These are phyloP conservation scores for Ceratopteris richardii DNA, from an alignment of 75 land plant species.

Conservation along the genomic window DNA sequence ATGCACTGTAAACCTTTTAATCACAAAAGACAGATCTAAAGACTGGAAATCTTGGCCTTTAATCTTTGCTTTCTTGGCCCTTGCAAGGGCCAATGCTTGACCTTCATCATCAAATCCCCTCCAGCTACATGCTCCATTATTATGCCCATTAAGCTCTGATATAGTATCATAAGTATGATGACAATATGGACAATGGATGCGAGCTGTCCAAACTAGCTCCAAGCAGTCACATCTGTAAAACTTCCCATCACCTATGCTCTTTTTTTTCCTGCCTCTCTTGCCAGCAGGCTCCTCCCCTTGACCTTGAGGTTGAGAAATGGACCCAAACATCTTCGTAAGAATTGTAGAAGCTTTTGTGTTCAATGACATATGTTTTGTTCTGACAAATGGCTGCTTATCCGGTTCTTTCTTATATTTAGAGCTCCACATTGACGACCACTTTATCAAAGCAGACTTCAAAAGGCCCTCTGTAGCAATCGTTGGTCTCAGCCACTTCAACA, in stretches of 20 bases:
- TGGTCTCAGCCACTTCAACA: conserved; percentile 47
- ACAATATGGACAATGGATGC: conserved; percentile 66
- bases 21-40: conserved; percentile 41
- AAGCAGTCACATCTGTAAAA: conserved; percentile 78
- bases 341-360: conserved; percentile 42
- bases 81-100: conserved; percentile 20
- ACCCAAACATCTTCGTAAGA: conserved; percentile 46
- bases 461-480: conserved; percentile 44
- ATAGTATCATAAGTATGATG: conserved; percentile 49
- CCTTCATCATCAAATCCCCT: conserved; percentile 17
- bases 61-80: conserved; percentile 16
- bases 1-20: conserved; percentile 41
- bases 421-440: conserved; percentile 38
- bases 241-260: conserved; percentile 22
- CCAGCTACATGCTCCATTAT: conserved; percentile 36
- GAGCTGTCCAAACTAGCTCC: conserved; percentile 78
- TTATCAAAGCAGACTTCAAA: conserved; percentile 45
- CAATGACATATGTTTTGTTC: conserved; percentile 7
- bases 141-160: conserved; percentile 53
- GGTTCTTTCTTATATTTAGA: conserved; percentile 4
- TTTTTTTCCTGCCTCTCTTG: conserved; percentile 24
- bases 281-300: conserved; percentile 20
- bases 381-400: neutral
- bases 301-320: conserved; percentile 28
- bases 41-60: conserved; percentile 20